Evolutionary conservation across 805 yeast species (phyloP).

Genomic region (Ogataea nonfermentans): DNA sequence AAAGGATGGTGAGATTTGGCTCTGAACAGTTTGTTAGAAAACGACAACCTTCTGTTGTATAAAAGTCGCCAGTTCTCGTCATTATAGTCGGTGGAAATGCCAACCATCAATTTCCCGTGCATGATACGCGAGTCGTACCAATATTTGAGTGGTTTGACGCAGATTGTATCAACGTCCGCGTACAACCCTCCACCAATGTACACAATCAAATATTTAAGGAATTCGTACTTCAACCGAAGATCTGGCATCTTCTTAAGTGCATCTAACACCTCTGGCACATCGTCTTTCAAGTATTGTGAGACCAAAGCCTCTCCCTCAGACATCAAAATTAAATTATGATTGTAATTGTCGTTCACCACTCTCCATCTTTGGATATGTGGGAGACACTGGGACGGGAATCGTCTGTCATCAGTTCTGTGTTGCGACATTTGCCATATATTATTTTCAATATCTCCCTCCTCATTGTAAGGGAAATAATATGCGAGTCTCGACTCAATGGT

Average conservation of each 20-base stretch:
- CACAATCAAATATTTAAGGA: slow-evolving; percentile 49
- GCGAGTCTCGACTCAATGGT: slow-evolving; percentile 28
- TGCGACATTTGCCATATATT: slow-evolving; percentile 34
- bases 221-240: slow-evolving; percentile 48
- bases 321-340: slow-evolving; percentile 23
- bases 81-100: slow-evolving; percentile 32
- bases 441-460: slow-evolving; percentile 25
- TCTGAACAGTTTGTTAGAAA: slow-evolving; percentile 29
- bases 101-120: slow-evolving; percentile 28
- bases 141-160: slow-evolving; percentile 41
- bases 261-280: slow-evolving; percentile 46
- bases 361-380: slow-evolving; percentile 26
- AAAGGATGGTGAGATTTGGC: slow-evolving; percentile 36
- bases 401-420: slow-evolving; percentile 23
- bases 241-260: slow-evolving; percentile 48
- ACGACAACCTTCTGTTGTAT: slow-evolving; percentile 33
- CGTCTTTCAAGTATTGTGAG: slow-evolving; percentile 18
- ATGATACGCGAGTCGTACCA: slow-evolving; percentile 28
- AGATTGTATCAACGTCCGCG: slow-evolving; percentile 53
- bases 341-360: slow-evolving; percentile 21
- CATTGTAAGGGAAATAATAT: slow-evolving; percentile 27
- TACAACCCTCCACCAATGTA: slow-evolving; percentile 54
- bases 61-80: slow-evolving; percentile 32
- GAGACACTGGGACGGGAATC: slow-evolving; percentile 16
- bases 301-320: slow-evolving; percentile 18